These are phyloP conservation scores for Uncinocarpus reesii DNA, from an alignment of 2,329 filamentous ascomycete genomes.

Conservation along the genomic window DNA sequence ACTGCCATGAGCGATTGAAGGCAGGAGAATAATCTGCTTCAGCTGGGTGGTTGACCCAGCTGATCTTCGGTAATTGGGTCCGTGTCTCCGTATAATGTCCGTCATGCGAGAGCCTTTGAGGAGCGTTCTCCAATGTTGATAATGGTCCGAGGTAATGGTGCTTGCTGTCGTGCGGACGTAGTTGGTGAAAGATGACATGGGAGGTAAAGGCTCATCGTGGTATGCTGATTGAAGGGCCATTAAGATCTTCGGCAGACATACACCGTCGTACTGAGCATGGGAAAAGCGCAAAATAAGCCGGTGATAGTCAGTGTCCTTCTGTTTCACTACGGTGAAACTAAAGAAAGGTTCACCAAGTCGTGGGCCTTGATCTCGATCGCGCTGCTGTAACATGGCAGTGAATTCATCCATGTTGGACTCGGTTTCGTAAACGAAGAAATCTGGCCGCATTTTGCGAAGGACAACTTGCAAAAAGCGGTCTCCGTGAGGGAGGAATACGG, in stretches of 20 bases:
- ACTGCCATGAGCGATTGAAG: slow-evolving; percentile 43
- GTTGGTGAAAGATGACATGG: slow-evolving; percentile 37
- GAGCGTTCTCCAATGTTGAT: slow-evolving; percentile 52
- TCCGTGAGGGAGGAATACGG: slow-evolving; percentile 50
- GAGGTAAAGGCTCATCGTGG: slow-evolving; percentile 29
- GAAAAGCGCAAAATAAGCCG: slow-evolving; percentile 47
- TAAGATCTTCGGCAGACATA: slow-evolving; percentile 54
- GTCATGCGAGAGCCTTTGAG: slow-evolving; percentile 47
- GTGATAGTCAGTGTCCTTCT: slow-evolving; percentile 29
- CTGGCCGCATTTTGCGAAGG: slow-evolving; percentile 44
- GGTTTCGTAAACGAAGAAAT: slow-evolving; percentile 43
- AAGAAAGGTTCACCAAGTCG: slow-evolving; percentile 51
- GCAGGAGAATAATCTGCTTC: slow-evolving; percentile 28
- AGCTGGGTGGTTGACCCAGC: slow-evolving; percentile 29
- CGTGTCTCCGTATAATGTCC: slow-evolving; percentile 27
- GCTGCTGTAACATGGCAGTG: slow-evolving; percentile 43
- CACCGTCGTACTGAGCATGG: slow-evolving; percentile 60
- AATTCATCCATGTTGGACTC: slow-evolving; percentile 45
- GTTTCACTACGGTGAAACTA: slow-evolving; percentile 46
- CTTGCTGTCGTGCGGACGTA: slow-evolving; percentile 37
- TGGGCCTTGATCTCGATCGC: slow-evolving; percentile 48
- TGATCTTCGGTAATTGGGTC: slow-evolving; percentile 29
- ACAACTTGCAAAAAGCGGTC: slow-evolving; percentile 48
- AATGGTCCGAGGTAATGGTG: slow-evolving; percentile 38
- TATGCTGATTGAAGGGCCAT: slow-evolving; percentile 50